Conservation (phyloP, 257 asterid genomes). For the Ligustrum vulgare region DNA sequence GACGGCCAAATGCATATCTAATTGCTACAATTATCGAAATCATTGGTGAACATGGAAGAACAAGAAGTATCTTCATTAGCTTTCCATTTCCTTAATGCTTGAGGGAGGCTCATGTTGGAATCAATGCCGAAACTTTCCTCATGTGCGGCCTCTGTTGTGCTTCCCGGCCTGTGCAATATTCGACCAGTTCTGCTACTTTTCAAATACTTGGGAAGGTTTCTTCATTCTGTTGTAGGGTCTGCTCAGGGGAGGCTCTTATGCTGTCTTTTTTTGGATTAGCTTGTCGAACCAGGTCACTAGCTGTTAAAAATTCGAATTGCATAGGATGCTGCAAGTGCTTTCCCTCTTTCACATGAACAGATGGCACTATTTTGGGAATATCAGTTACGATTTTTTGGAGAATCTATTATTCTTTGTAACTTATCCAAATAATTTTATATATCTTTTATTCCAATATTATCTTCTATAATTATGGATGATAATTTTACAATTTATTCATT, state of each 20-base stretch:
- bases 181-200: conserved; percentile 70
- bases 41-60: conserved; percentile 29
- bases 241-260: conserved; percentile 45
- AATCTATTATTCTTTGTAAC: too few relatives aligned
- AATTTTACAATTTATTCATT: too few relatives aligned
- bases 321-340: too few relatives aligned
- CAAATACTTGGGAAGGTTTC: conserved; percentile 50
- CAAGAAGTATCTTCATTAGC: conserved; percentile 34
- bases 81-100: conserved; percentile 71
- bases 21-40: conserved; percentile 21
- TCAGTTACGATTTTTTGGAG: too few relatives aligned
- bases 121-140: conserved; percentile 50
- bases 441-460: too few relatives aligned
- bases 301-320: too few relatives aligned
- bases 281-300: conserved; percentile 75
- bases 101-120: conserved; percentile 52
- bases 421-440: too few relatives aligned
- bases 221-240: conserved; percentile 41
- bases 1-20: neutral
- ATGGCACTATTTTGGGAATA: too few relatives aligned
- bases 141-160: conserved; percentile 90
- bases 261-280: conserved; percentile 42
- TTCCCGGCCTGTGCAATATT: too few relatives aligned
- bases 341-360: too few relatives aligned
- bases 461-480: too few relatives aligned